These are phyloP conservation scores for Caryocar brasiliense DNA, from an alignment of 441 rosid species.

Conservation along the genomic window DNA sequence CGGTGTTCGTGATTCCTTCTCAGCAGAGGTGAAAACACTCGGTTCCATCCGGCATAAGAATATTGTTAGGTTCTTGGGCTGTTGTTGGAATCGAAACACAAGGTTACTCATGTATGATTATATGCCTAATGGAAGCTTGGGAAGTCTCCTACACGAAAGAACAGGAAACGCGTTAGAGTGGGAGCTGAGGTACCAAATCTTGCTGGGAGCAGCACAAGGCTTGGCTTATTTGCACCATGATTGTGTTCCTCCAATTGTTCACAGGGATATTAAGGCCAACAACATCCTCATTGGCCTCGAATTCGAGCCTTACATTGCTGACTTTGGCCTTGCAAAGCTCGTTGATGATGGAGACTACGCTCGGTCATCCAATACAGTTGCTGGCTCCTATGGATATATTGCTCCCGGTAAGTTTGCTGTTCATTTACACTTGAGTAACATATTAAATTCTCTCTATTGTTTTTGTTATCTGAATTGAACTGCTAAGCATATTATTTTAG, in stretches of 20 bases:
- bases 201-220: constrained; percentile 90
- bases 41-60: constrained; percentile 95
- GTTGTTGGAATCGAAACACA: constrained; percentile 79
- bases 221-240: constrained; percentile 89
- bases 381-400: constrained; percentile 92
- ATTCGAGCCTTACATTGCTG: constrained; percentile 91
- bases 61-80: constrained; percentile 84
- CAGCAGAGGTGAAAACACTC: constrained; percentile 81
- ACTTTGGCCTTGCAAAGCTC: constrained; percentile 92
- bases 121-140: constrained; percentile 93
- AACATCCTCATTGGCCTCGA: constrained; percentile 82
- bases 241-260: constrained; percentile 87
- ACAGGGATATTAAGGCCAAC: constrained; percentile 89
- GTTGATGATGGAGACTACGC: constrained; percentile 82
- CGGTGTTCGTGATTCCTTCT: constrained; percentile 78
- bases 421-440: not conserved
- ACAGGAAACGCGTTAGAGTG: constrained; percentile 64
- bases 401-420: constrained; percentile 67
- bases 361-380: constrained; percentile 77
- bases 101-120: constrained; percentile 85
- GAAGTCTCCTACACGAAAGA: constrained; percentile 80
- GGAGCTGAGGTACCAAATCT: constrained; percentile 74
- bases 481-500: too few relatives aligned
- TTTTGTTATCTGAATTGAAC: too few relatives aligned
- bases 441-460: too few relatives aligned